Base-by-base conservation (phyloP, 192 early-diverging fungal genomes). In the Backusella sp. region DNA sequence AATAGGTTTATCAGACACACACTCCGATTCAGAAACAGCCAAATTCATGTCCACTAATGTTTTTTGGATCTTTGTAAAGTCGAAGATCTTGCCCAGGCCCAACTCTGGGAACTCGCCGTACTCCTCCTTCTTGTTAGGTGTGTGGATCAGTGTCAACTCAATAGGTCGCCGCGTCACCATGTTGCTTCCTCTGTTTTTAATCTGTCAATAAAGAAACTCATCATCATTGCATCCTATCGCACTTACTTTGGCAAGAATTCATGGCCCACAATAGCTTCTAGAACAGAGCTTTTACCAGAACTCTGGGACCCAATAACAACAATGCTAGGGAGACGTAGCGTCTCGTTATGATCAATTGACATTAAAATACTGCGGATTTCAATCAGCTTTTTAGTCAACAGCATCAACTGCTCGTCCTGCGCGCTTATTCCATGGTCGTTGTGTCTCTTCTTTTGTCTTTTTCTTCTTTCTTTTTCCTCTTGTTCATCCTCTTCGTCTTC, bases 1-100 rank as follows among this genome's bases (percentile, higher is more conserved):
- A 49, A 96, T 93, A 8, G 94, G 93, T 77, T 91, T 91, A 75
- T 91, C 86, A 1, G 94, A 95, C 36, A 95, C 92, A 74, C 96
- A 98, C 77, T 99, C 96, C 4, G 88, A 83, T 39, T 98, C 97
- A 6, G 96, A 87, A 32, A 98, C 97, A 23, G 97, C 94, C 83
- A 97, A 85, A 84, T 99, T 99, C 72, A 99, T 86, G 73, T 99
- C 97, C 39, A 91, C 91, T 52, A 99, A 86, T 7, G 97, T 99
- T 79, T 93, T 92, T 83, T 97, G 96, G 75, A 99, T 91, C 39
- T 95, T 91, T 62, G 80, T 81, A 79, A 98, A 99, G 73, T 97
- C 96, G 37, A 89, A 85, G 23, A 99, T 91, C 74, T 96, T 96
- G 23, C 95, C 96, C 14, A 97, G 83, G 7, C 93, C 93, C 3